Evolutionary conservation across 140 eudicot species (phyloP), one percentile per base, ranked within the genome.

Genomic region (Senecio squalidus): DNA sequence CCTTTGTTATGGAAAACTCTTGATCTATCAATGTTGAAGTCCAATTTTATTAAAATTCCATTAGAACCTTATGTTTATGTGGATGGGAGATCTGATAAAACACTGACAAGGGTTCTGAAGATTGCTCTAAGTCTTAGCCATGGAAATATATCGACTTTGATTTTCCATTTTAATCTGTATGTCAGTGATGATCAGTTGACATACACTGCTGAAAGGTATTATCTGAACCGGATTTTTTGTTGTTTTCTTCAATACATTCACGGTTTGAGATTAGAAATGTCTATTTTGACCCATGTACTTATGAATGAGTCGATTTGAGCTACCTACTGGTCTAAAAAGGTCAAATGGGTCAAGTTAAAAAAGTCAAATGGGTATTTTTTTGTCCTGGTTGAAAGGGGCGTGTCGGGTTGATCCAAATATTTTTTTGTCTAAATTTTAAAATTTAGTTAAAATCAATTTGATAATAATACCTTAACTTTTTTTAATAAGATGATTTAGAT

Each of bases 131-230:
- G 68, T 76, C 89, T 81, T 34, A 81, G 94, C 69, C 64, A 62
- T 9, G 77, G 81, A 69, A 66, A 51, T 44, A 64, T 81, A 9
- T 5, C 45, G 7, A 66, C 83, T 50, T 66, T 84, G 79, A 66
- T 84, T 27, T 84, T 84, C 53, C 85, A 84, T 78, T 75, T 57
- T 55, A 75, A 78, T 70, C 74, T 75, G 18, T 84, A 75, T 21
- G 70, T 84, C 71, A 79, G 81, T 33, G 89, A 84, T 54, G 85
- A 72, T 38, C 94, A 84, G 64, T 73, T 84, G 71, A 72, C 83
- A 1, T 84, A 81, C 59, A 70, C 88, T n/a, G 94, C 94, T 18
- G 85, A 81, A 78, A 84, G 94, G 94, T 81, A 81, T 44, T 20
- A 62, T 49, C 3, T 15, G 20, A 17, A 58, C 15, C 44, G 11